These are phyloP conservation scores for Solanum aculeatissimum DNA, from an alignment of 305 asterid species.

Conservation along the genomic window DNA sequence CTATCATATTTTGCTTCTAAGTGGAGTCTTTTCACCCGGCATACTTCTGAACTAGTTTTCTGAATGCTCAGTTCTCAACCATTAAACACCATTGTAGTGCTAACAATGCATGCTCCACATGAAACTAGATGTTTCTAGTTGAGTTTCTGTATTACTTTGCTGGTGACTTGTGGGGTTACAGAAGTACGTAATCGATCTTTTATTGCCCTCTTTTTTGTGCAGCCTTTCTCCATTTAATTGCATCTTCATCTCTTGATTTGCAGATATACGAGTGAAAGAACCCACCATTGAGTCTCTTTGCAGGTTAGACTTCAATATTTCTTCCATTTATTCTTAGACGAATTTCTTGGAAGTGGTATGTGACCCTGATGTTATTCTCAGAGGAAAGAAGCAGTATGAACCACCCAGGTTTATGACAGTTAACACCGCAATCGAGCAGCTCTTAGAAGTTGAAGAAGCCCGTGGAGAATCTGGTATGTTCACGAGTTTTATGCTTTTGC, in stretches of 20 bases:
- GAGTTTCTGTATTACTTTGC: neutral
- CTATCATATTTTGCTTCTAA: neutral
- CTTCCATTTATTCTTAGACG: neutral
- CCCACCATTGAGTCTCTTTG: constrained; percentile 80
- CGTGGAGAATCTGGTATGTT: constrained; percentile 44
- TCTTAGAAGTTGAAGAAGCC: constrained; percentile 67
- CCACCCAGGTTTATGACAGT: constrained; percentile 84
- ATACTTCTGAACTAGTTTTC: neutral
- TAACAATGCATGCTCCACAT: neutral
- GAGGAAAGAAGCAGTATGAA: constrained; percentile 80
- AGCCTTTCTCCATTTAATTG: neutral
- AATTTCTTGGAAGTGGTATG: neutral
- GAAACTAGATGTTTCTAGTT: neutral
- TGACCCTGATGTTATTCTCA: constrained; percentile 11
- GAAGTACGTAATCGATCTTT: neutral
- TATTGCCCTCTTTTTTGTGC: neutral
- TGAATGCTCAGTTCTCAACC: neutral
- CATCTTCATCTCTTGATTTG: constrained; percentile 9
- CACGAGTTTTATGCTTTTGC: neutral
- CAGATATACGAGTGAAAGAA: constrained; percentile 86
- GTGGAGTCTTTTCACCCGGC: neutral
- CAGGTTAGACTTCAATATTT: constrained; percentile 43
- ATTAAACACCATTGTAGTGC: neutral
- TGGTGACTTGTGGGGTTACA: neutral
- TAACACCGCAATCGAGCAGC: constrained; percentile 79